phyloP scores from a whole-genome alignment of 192 early-diverging fungal genomes.

The Coemansia javaensis region DNA sequence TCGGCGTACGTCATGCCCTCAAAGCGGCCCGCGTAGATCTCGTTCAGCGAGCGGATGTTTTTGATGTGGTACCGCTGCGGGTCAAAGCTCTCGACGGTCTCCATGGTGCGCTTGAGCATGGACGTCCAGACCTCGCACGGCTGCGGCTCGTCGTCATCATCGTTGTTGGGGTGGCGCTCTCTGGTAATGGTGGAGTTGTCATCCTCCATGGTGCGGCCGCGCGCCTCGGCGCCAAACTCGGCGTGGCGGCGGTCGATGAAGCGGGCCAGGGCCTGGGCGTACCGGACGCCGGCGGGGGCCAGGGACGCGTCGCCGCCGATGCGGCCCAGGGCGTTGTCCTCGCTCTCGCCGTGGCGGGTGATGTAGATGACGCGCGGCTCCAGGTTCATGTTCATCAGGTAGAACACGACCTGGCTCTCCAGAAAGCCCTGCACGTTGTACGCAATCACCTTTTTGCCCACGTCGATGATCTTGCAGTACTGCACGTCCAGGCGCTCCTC shows the following conservation, averaged over 20 bases:
- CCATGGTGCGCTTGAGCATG: constrained; percentile 76
- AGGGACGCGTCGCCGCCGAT: constrained; percentile 88
- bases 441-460: constrained; percentile 93
- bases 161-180: constrained; percentile 12
- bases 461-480: constrained; percentile 95
- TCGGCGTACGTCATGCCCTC: constrained; percentile 77
- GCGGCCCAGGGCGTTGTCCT: constrained; percentile 74
- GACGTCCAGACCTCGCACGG: constrained; percentile 76
- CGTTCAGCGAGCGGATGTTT: constrained; percentile 78
- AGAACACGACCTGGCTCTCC: constrained; percentile 91
- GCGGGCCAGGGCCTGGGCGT: constrained; percentile 66
- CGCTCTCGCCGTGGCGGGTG: constrained; percentile 89
- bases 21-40: constrained; percentile 86
- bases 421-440: constrained; percentile 93
- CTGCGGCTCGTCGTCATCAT: too few species aligned
- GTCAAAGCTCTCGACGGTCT: constrained; percentile 80
- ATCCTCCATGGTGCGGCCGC: too few species aligned
- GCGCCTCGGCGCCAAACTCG: constrained; percentile 43
- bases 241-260: constrained; percentile 66
- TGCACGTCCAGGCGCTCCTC: constrained; percentile 78
- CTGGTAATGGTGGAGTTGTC: constrained; percentile 43
- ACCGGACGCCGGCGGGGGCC: constrained; percentile 64
- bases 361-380: constrained; percentile 80
- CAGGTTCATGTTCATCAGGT: constrained; percentile 97
- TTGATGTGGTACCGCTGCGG: constrained; percentile 73